Evolutionary conservation across 2,329 filamentous ascomycete species (phyloP).

Genomic region (Zelopaecilomyces penicillatus): DNA sequence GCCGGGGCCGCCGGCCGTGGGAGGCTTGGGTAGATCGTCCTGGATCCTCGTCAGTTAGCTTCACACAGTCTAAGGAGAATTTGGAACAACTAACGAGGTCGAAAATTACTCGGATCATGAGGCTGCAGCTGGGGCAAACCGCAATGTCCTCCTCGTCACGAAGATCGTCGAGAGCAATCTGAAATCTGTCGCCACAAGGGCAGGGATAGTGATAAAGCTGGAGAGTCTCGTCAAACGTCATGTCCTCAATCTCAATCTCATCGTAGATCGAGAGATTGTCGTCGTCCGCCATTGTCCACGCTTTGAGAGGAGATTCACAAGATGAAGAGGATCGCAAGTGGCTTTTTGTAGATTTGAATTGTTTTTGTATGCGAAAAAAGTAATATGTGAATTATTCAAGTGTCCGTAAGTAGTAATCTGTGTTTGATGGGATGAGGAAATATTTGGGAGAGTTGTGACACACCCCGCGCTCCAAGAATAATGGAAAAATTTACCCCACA

Average conservation of each 20-base stretch:
- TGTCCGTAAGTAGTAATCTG: too few species aligned
- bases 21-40: constrained; percentile 37
- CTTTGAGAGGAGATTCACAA: neutral
- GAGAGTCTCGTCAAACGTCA: constrained; percentile 75
- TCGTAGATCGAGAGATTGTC: constrained; percentile 75
- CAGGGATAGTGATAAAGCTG: constrained; percentile 95
- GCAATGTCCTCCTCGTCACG: constrained; percentile 86
- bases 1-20: constrained; percentile 20
- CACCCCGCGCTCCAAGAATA: neutral
- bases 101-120: constrained; percentile 94
- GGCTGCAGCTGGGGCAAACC: constrained; percentile 93
- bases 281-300: constrained; percentile 45
- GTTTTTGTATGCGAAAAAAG: too few species aligned
- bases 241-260: constrained; percentile 97
- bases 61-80: neutral
- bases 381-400: too few species aligned
- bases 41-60: constrained; percentile 13
- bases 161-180: constrained; percentile 78
- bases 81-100: constrained; percentile 55
- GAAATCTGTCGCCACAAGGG: constrained; percentile 93
- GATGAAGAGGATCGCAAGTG: neutral
- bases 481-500: constrained; percentile 17
- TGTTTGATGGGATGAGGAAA: too few species aligned
- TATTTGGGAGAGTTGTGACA: too few species aligned
- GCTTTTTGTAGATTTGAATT: too few species aligned